Conservation (phyloP, 1,284 basidiomycete genomes). For the Prillingera fragicola region DNA sequence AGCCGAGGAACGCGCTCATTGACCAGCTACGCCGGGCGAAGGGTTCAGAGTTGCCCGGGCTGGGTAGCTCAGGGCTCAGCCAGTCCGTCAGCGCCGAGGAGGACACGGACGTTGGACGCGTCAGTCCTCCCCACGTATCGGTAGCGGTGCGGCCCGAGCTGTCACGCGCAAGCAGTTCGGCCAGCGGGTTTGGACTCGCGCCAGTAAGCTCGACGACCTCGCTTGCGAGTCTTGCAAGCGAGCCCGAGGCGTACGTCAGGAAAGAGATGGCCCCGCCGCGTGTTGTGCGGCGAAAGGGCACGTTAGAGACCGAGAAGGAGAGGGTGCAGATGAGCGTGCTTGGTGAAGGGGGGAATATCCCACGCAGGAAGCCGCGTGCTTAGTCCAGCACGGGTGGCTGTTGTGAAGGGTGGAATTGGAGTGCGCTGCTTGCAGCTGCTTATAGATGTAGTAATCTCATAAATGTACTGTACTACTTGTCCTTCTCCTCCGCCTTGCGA, state of each 20-base stretch:
- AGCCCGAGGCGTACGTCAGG: background rate
- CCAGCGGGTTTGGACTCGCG: background rate
- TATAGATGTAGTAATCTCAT: too few species aligned
- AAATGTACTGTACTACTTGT: too few species aligned
- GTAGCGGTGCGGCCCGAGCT: background rate
- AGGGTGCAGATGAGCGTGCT: constrained; percentile 13
- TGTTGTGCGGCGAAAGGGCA: too few species aligned
- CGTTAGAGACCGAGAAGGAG: constrained; percentile 11
- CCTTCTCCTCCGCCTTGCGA: too few species aligned
- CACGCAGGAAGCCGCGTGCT: too few species aligned
- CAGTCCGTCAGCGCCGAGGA: background rate
- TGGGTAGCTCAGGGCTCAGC: too few species aligned
- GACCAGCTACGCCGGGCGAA: constrained; percentile 16
- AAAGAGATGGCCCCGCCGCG: constrained; percentile 8
- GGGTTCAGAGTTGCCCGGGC: background rate
- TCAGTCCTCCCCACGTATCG: too few species aligned
- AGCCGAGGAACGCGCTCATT: constrained; percentile 37
- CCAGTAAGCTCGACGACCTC: background rate
- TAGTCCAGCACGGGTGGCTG: too few species aligned
- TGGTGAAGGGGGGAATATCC: constrained; percentile 19
- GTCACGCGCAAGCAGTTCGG: background rate
- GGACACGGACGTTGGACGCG: background rate
- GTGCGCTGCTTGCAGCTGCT: too few species aligned
- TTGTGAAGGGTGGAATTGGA: too few species aligned
- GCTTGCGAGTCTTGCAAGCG: background rate